Evolutionary conservation across 1,284 basidiomycete genomes (phyloP).

Genomic region (Malassezia psittaci): DNA sequence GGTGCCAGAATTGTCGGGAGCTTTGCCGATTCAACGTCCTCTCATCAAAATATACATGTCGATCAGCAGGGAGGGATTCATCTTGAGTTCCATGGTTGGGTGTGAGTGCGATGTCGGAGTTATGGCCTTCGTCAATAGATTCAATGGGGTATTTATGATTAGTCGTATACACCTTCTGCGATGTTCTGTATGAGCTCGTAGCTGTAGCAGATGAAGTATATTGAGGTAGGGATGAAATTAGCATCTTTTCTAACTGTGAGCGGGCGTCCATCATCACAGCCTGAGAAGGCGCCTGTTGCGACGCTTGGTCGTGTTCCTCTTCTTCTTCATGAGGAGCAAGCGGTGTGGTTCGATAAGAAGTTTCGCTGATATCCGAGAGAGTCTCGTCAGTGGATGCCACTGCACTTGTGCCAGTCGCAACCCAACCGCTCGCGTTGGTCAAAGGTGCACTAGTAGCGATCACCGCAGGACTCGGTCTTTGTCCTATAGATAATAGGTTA

Average conservation of each 20-base stretch:
- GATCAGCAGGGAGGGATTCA: neutral
- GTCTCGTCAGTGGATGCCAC: neutral
- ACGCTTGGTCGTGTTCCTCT: neutral
- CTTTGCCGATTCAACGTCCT: neutral
- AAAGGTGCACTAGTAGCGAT: neutral
- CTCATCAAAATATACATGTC: slow-evolving; percentile 16
- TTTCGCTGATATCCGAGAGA: neutral
- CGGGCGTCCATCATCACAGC: neutral
- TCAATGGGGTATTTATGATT: neutral
- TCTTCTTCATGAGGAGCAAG: neutral
- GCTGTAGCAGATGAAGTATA: too few species aligned
- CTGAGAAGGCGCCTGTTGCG: neutral
- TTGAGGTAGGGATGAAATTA: slow-evolving; percentile 1
- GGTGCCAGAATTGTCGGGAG: neutral
- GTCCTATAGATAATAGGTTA: neutral
- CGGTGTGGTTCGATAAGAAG: neutral
- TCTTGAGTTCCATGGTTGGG: neutral
- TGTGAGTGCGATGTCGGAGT: neutral
- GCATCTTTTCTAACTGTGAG: neutral
- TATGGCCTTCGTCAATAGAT: neutral
- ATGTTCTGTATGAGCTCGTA: too few species aligned
- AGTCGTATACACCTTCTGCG: too few species aligned
- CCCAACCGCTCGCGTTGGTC: neutral
- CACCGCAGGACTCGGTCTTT: neutral
- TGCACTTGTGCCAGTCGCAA: neutral